Percentiles rank a stretch among this genome's conserved stretches.
phyloP scores from a whole-genome alignment of 2,329 filamentous ascomycete species.

The Cyphellophora attinorum region DNA sequence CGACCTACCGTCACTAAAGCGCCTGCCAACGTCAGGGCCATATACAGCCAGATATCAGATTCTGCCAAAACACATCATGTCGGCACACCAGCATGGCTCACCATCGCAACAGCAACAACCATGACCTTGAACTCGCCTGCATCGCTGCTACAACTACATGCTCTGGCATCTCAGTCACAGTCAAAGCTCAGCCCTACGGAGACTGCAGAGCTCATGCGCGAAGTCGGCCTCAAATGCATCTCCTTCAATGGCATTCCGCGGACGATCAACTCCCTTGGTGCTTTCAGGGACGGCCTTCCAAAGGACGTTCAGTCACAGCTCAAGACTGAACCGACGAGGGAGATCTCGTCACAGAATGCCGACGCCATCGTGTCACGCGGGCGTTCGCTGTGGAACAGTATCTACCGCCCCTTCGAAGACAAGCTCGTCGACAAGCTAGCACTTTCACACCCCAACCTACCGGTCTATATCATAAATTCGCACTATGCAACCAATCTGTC shows the following conservation, averaged over 20 bases:
- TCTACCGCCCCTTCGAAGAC: slow-evolving; percentile 64
- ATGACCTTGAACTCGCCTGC: slow-evolving; percentile 82
- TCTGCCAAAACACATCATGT: slow-evolving; percentile 55
- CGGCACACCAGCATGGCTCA: slow-evolving; percentile 56
- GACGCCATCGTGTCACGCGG: slow-evolving; percentile 49
- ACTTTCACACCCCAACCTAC: slow-evolving; percentile 69
- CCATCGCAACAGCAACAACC: slow-evolving; percentile 66
- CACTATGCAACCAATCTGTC: slow-evolving; percentile 68
- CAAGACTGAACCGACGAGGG: slow-evolving; percentile 47
- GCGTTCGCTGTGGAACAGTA: slow-evolving; percentile 59
- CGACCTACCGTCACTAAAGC: slow-evolving; percentile 57
- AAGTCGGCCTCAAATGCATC: slow-evolving; percentile 38
- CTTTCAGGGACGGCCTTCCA: slow-evolving; percentile 57
- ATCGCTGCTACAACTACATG: slow-evolving; percentile 44
- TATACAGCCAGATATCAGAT: slow-evolving; percentile 55
- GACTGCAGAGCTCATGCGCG: slow-evolving; percentile 30
- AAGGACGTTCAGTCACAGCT: slow-evolving; percentile 44
- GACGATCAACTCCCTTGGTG: slow-evolving; percentile 71
- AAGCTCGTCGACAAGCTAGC: slow-evolving; percentile 65
- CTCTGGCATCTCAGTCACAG: slow-evolving; percentile 45
- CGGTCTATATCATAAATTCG: slow-evolving; percentile 65
- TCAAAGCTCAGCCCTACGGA: slow-evolving; percentile 19
- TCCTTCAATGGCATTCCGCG: slow-evolving; percentile 57
- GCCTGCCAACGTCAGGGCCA: slow-evolving; percentile 50
- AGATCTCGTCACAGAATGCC: slow-evolving; percentile 44